Evolutionary conservation across 441 rosid genomes (phyloP).

Genomic region (Eutrema salsugineum): DNA sequence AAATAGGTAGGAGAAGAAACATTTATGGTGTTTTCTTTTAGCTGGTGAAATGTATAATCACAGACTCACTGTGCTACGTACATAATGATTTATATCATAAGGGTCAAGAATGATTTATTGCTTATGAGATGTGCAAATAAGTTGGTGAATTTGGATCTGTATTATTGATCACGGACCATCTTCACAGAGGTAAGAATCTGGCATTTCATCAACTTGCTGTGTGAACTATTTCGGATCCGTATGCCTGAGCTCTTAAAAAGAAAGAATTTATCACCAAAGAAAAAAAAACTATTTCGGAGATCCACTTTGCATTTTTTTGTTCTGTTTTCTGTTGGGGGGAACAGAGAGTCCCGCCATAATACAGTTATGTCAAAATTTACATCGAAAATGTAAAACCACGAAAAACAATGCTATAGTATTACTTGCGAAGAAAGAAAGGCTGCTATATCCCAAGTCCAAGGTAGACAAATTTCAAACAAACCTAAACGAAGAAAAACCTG

Average conservation of each 20-base stretch:
- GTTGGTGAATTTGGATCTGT: slow-evolving; percentile 15
- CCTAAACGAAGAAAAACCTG: slow-evolving; percentile 1
- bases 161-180: slow-evolving; percentile 13
- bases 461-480: slow-evolving; percentile 36
- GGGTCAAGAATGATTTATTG: slow-evolving; percentile 14
- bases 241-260: no score
- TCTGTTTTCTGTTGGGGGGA: slow-evolving; percentile 7
- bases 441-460: slow-evolving; percentile 36
- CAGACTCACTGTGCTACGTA: not conserved
- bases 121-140: not conserved
- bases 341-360: slow-evolving; percentile 30
- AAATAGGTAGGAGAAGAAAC: slow-evolving; percentile 13
- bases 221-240: not conserved
- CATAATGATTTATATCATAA: slow-evolving; percentile 10
- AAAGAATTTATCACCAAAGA: no score
- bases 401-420: no score
- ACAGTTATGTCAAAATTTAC: not conserved
- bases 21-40: slow-evolving; percentile 9
- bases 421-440: slow-evolving; percentile 47
- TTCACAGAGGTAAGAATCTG: slow-evolving; percentile 1
- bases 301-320: not conserved
- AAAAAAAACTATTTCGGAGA: not conserved
- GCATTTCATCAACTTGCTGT: not conserved
- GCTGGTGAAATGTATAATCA: slow-evolving; percentile 12
- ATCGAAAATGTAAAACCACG: not conserved